Base-by-base conservation (phyloP, 1,139 yeast genomes). In the Geotrichum carabidarum region DNA sequence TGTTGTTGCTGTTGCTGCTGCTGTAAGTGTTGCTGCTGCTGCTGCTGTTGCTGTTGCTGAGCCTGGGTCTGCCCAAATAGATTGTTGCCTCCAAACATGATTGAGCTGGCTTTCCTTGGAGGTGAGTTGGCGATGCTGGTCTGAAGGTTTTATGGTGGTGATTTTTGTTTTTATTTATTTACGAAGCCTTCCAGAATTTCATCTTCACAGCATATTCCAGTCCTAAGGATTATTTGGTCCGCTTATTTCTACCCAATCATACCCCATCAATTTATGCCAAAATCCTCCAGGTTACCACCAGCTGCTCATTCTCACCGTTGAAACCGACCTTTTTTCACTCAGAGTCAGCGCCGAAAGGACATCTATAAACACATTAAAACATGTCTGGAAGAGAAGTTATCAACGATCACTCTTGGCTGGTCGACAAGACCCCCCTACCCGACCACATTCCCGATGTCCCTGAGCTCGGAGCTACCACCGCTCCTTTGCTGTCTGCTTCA, bases 391-490 rank as follows among this genome's bases (percentile, higher is more conserved):
- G 65, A 60, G 65, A 63, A 57, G 65, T 62, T 34, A 58, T 55
- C 47, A 57, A 57, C 46, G 63, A 63, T 46, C 62, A 60, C 54
- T 64, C 59, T 45, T 58, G 57, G 44, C 60, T 68, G 46, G 66
- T 68, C 56, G 80, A 76, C 64, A 71, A 76, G 40, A 79, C 82
- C 57, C 82, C 83, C 54, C 73, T 87, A 71, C 95, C 95, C 36
- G 70, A 72, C 44, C 80, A 79, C 63, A 80, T 87, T 59, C 95
- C 95, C 8, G 84, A 81, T 52, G 95, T 87, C 12, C 84, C 83
- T 53, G 96, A 88, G 71, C 84, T 88, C 37, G 96, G 96, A 14
- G 93, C 94, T 60, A 85, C 95, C 2, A 84, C 94, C 2, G 95
- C 93, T 7, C 95, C 96, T 27, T 76, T 88, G 62, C 75, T 83